These are phyloP conservation scores for Cryomyces antarcticus DNA, from an alignment of 495 filamentous ascomycete genomes.

Conservation along the genomic window DNA sequence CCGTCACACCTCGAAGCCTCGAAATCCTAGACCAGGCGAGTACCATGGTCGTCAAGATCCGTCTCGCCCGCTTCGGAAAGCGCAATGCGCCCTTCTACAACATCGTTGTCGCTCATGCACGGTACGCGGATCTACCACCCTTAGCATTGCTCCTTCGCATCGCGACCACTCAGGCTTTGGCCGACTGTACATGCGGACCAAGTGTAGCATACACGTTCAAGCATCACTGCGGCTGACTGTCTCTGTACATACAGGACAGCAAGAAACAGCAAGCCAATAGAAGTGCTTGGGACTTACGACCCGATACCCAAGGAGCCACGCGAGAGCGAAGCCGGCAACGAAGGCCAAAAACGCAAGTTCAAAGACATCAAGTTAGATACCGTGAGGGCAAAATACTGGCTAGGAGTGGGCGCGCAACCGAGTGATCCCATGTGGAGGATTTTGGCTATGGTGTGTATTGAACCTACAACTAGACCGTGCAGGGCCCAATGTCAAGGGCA, in stretches of 20 bases:
- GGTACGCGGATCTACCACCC: constrained; percentile 29
- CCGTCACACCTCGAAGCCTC: too few species aligned
- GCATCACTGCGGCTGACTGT: neutral
- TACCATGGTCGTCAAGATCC: constrained; percentile 80
- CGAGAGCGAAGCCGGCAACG: constrained; percentile 39
- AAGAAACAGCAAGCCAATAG: constrained; percentile 66
- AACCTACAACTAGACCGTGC: too few species aligned
- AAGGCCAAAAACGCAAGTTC: constrained; percentile 33
- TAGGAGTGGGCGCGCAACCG: constrained; percentile 90
- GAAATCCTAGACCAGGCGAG: constrained; percentile 10
- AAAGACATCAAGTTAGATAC: constrained; percentile 85
- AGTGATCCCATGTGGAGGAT: constrained; percentile 75
- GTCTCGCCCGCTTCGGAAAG: constrained; percentile 84
- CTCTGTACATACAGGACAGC: constrained; percentile 33
- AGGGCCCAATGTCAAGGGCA: too few species aligned
- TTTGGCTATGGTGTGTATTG: constrained; percentile 51
- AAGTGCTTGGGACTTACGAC: constrained; percentile 91
- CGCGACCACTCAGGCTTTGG: too few species aligned
- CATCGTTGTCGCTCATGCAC: constrained; percentile 88
- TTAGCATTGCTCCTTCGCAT: too few species aligned
- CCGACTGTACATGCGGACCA: too few species aligned
- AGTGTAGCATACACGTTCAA: neutral
- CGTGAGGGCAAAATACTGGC: constrained; percentile 73
- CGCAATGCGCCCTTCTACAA: constrained; percentile 79
- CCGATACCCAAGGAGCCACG: constrained; percentile 60